phyloP scores from a whole-genome alignment of 2,329 filamentous ascomycete genomes.

The Pseudonectria foliicola region DNA sequence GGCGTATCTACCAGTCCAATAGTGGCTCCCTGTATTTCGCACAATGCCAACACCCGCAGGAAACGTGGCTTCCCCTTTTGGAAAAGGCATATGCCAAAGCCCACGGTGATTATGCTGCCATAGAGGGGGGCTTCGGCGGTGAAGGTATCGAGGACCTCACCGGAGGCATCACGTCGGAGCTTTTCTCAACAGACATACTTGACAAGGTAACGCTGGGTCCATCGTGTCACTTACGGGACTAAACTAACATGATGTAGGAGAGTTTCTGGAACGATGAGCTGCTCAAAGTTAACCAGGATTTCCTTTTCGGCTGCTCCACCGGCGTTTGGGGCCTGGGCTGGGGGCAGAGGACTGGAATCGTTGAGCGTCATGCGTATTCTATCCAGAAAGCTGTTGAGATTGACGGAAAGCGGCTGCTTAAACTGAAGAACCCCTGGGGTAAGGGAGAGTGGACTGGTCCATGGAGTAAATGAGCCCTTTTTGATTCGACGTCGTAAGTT shows the following conservation, averaged over 20 bases:
- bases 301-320: constrained; percentile 58
- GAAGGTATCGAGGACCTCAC: constrained; percentile 55
- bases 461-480: constrained; percentile 46
- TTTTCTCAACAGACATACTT: constrained; percentile 61
- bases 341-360: constrained; percentile 46
- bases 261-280: constrained; percentile 73
- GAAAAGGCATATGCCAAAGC: constrained; percentile 79
- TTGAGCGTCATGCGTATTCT: constrained; percentile 54
- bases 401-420: constrained; percentile 53
- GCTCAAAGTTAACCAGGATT: constrained; percentile 70
- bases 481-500: neutral
- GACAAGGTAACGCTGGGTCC: constrained; percentile 51
- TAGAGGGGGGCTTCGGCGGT: constrained; percentile 63
- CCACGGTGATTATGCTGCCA: constrained; percentile 69
- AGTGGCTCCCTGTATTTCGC: constrained; percentile 71
- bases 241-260: constrained; percentile 17
- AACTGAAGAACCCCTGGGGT: constrained; percentile 73
- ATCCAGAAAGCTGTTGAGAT: constrained; percentile 52
- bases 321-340: constrained; percentile 28
- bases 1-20: constrained; percentile 64
- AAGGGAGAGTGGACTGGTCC: constrained; percentile 73
- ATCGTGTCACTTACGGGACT: too few relatives aligned
- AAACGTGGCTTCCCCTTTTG: constrained; percentile 72
- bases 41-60: constrained; percentile 65
- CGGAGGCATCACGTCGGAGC: constrained; percentile 59